Percentiles rank a stretch among this genome's conserved stretches.
These are phyloP conservation scores for Symbiodinium pilosum DNA, from an alignment of 73 alveolate species.

Conservation along the genomic window DNA sequence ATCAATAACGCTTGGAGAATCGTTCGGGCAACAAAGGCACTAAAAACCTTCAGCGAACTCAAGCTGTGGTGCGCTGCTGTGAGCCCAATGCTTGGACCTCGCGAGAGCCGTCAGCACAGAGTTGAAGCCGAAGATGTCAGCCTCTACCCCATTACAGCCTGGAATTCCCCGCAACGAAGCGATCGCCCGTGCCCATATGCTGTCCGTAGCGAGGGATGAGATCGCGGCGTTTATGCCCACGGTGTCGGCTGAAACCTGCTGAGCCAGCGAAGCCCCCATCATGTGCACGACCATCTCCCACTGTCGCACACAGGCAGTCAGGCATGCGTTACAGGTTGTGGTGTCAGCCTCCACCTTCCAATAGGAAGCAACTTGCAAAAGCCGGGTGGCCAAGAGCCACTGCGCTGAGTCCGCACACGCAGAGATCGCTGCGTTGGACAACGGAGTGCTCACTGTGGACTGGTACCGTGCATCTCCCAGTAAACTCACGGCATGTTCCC, in stretches of 20 bases:
- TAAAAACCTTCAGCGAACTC: not conserved
- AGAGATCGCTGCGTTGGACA: constrained; percentile 17
- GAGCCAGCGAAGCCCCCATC: not conserved
- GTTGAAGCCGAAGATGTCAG: not conserved
- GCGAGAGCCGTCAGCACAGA: not conserved
- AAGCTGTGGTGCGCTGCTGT: not conserved
- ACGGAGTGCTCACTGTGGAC: not conserved
- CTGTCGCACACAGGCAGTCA: not conserved
- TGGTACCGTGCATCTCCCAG: not conserved
- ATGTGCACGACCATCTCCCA: not conserved
- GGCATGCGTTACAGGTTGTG: not conserved
- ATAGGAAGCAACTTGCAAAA: not conserved
- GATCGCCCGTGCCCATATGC: not conserved
- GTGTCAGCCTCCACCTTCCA: constrained; percentile 2
- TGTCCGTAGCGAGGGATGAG: not conserved
- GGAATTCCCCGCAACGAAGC: too few species aligned
- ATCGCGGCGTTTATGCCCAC: not conserved
- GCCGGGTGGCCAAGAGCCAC: not conserved
- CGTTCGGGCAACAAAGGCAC: too few species aligned
- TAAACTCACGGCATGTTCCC: constrained; percentile 28
- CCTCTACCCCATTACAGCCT: not conserved
- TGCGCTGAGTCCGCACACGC: constrained; percentile 17
- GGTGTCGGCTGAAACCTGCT: not conserved
- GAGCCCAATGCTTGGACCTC: not conserved
- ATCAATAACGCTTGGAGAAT: too few species aligned